Base-by-base conservation (phyloP, 164 flowering plant genomes). In the Tinospora cordifolia region DNA sequence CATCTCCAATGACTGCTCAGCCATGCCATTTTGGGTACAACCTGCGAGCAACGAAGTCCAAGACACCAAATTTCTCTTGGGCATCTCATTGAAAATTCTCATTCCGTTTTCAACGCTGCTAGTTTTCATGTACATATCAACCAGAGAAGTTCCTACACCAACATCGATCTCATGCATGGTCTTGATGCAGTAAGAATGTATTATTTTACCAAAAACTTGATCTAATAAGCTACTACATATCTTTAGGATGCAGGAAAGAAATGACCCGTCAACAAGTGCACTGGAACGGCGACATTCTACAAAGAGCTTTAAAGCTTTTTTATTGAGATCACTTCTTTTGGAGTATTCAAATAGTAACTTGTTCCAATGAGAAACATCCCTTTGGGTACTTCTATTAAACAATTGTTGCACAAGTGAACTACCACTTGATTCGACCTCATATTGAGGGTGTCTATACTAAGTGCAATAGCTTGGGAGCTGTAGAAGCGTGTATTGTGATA, bases 21-120 rank as follows among this genome's bases (percentile, higher is more conserved):
- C 73, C 74, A 83, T 38, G 60, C 87, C 87, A 76, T 84, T 85
- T 8, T 67, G 68, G 2, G 84, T 76, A 72, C 81, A 92, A 10
- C 98, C 97, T 0, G 88, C 49, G 3, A 94, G 78, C 85, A 92
- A 76, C 0, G 93, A 83, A 63, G 96, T 94, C 97, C 97, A 93
- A 15, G 98, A 83, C 44, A 91, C 89, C 26, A 86, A 95, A 84
- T 89, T 90, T 76, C 78, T 88, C 62, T 81, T 88, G 5, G 72
- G 81, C 91, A 91, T 89, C 60, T 83, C 83, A 75, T 84, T 84
- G 68, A 93, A 91, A 27, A 81, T 80, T 62, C 67, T 78, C 75
- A 71, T 78, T 39, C 90, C 97, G 64, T 87, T 84, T 3, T 71
- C 75, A 36, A 86, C 69, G 67, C 60, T 68, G 63, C 63, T 75